These are phyloP conservation scores for Neofusicoccum umdonicola DNA, from an alignment of 2,329 filamentous ascomycete species.

Conservation along the genomic window DNA sequence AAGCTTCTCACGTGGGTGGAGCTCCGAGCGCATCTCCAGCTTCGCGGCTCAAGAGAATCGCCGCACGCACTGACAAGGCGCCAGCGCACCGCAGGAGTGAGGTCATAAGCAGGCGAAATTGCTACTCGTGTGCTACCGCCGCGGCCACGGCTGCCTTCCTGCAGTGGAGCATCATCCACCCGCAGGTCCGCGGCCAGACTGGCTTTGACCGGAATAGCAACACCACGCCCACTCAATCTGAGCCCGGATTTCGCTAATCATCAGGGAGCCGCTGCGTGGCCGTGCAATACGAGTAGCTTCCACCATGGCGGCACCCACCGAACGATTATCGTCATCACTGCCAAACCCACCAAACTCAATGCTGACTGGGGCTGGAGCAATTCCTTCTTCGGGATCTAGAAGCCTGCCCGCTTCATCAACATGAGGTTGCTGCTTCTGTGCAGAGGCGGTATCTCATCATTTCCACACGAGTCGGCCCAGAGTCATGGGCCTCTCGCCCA, in stretches of 20 bases:
- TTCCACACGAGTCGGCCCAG: not conserved
- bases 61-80: not conserved
- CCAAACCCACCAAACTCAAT: not conserved
- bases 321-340: not conserved
- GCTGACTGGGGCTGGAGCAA: not conserved
- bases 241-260: not conserved
- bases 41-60: not conserved
- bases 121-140: not conserved
- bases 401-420: slow-evolving; percentile 1
- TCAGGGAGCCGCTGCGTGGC: not conserved
- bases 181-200: not conserved
- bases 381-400: slow-evolving; percentile 2
- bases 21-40: not conserved
- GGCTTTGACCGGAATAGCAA: not conserved
- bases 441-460: not conserved
- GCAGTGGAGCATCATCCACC: not conserved
- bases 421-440: not conserved
- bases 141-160: not conserved
- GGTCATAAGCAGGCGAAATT: slow-evolving; percentile 12
- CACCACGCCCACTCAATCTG: slow-evolving; percentile 7
- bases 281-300: not conserved
- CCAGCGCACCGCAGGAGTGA: slow-evolving; percentile 3
- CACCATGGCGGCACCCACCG: not conserved
- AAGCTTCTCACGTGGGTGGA: slow-evolving; percentile 4
- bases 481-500: not conserved